Evolutionary conservation across 345 rosid species (phyloP).

Genomic region (Hypericum androsaemum): DNA sequence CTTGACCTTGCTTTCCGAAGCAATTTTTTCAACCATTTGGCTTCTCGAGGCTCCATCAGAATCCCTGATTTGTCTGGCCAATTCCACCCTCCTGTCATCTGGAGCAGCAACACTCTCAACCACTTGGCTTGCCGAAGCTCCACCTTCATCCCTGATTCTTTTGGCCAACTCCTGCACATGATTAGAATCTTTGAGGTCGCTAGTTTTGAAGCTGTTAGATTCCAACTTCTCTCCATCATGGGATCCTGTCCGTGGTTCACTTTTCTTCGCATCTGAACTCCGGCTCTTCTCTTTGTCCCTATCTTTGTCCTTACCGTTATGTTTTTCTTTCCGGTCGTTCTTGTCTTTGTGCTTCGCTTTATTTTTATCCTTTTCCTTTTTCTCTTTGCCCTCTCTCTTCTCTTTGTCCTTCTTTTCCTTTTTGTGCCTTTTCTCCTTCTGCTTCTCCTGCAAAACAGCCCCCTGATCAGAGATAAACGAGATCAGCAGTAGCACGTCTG

Average conservation of each 20-base stretch:
- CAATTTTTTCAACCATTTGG: constrained; percentile 26
- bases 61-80: constrained; percentile 41
- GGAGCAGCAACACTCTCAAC: constrained; percentile 23
- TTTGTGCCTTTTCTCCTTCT: constrained; percentile 44
- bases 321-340: constrained; percentile 13
- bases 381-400: constrained; percentile 41
- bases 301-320: constrained; percentile 19
- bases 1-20: constrained; percentile 18
- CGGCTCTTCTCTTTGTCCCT: constrained; percentile 26
- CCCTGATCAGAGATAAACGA: constrained; percentile 1
- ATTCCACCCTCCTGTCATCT: constrained; percentile 23
- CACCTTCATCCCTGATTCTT: constrained; percentile 39
- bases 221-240: constrained; percentile 20
- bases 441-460: constrained; percentile 33
- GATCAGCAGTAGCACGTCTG: not conserved
- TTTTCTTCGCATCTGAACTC: constrained; percentile 21
- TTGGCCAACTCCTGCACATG: constrained; percentile 39
- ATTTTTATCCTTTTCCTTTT: constrained; percentile 43
- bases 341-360: constrained; percentile 43
- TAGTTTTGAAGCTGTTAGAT: constrained; percentile 21
- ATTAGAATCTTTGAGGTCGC: constrained; percentile 30
- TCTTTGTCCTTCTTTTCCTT: constrained; percentile 45
- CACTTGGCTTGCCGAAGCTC: constrained; percentile 35
- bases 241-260: constrained; percentile 17
- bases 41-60: constrained; percentile 38